These are phyloP conservation scores for Lithocarpus polystachyus DNA, from an alignment of 306 rosid species.

Conservation along the genomic window DNA sequence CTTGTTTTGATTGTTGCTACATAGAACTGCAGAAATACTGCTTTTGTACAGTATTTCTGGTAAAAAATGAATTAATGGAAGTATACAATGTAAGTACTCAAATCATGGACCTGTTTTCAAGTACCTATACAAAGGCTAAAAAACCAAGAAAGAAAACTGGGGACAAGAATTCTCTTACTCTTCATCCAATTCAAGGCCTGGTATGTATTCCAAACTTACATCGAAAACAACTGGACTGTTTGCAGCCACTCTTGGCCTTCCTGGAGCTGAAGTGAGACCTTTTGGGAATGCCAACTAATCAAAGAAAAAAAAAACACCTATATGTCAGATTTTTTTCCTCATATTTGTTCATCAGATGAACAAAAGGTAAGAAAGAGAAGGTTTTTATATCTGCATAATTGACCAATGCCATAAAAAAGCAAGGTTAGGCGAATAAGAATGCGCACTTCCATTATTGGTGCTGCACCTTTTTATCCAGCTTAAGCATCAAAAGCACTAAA, in stretches of 20 bases:
- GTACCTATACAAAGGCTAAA: neutral
- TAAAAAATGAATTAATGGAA: conserved; percentile 1
- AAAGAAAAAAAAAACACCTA: conserved; percentile 7
- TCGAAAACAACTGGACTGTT: conserved; percentile 90
- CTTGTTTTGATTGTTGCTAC: neutral
- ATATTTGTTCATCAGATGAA: neutral
- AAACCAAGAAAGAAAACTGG: neutral
- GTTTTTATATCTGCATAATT: neutral
- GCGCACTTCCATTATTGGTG: neutral
- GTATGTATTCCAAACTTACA: conserved; percentile 85
- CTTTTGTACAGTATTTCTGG: neutral
- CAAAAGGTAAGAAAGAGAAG: conserved; percentile 7
- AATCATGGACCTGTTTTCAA: neutral
- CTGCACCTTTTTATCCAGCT: neutral
- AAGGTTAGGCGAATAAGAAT: neutral
- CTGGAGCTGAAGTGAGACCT: conserved; percentile 93
- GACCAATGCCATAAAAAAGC: neutral
- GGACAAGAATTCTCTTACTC: conserved; percentile 27
- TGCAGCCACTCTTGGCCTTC: conserved; percentile 98
- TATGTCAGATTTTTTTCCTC: conserved; percentile 7
- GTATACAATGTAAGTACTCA: neutral
- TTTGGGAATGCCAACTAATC: conserved; percentile 93
- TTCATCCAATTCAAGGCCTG: conserved; percentile 82
- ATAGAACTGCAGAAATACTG: neutral
- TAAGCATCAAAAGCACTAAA: neutral